A percentile compares a stretch with the other conserved stretches of the same genome.
These are phyloP conservation scores for Debaryomyces subglobosus DNA, from an alignment of 1,139 yeast genomes.

Conservation along the genomic window DNA sequence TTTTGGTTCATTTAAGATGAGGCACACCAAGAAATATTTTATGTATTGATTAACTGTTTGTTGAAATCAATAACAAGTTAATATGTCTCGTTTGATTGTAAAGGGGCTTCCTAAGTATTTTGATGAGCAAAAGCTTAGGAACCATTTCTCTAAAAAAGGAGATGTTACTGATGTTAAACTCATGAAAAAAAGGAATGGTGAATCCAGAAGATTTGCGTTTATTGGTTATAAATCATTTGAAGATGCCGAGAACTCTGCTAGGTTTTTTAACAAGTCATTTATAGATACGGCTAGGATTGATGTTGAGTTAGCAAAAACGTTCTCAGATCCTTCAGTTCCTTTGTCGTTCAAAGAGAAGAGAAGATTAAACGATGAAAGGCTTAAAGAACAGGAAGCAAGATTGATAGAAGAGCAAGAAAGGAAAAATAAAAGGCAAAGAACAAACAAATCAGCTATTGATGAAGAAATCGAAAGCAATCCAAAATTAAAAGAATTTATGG, in stretches of 20 bases:
- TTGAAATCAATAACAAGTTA: neutral
- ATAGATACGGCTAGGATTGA: slow-evolving; percentile 80
- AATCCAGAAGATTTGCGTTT: slow-evolving; percentile 91
- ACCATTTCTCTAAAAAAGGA: slow-evolving; percentile 66
- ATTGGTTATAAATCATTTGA: slow-evolving; percentile 73
- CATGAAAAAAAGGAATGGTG: slow-evolving; percentile 78
- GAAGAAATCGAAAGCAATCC: slow-evolving; percentile 66
- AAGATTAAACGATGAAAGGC: slow-evolving; percentile 55
- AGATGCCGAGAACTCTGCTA: slow-evolving; percentile 81
- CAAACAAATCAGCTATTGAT: slow-evolving; percentile 43
- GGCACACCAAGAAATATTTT: neutral
- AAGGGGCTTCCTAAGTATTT: slow-evolving; percentile 85
- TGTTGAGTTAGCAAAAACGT: slow-evolving; percentile 82
- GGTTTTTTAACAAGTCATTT: slow-evolving; percentile 74
- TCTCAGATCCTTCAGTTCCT: slow-evolving; percentile 83
- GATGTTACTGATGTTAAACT: slow-evolving; percentile 86
- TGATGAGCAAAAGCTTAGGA: slow-evolving; percentile 72
- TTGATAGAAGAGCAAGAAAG: slow-evolving; percentile 48
- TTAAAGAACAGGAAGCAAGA: slow-evolving; percentile 58
- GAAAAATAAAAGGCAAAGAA: slow-evolving; percentile 26
- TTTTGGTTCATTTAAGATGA: slow-evolving; percentile 9
- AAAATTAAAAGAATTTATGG: slow-evolving; percentile 76
- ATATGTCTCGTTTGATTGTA: slow-evolving; percentile 92
- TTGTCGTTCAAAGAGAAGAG: slow-evolving; percentile 67
- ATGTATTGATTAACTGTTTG: neutral